Evolutionary conservation across 2,329 filamentous ascomycete species (phyloP), one percentile per base, ranked within the genome.

Genomic region (Trichoderma sp.): DNA sequence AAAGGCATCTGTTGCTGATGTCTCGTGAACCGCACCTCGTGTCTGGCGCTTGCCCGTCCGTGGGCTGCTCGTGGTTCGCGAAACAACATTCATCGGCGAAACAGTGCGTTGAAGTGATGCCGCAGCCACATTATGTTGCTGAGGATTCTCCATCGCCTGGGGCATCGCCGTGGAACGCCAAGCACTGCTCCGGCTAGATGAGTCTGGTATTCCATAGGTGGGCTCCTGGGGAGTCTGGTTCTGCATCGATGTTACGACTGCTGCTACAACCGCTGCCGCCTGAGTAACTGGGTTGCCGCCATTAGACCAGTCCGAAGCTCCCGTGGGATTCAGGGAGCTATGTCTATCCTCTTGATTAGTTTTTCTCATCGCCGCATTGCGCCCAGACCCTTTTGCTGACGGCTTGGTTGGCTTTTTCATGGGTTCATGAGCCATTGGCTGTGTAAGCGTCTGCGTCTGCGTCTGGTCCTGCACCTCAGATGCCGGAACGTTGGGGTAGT

Each of bases 11-110:
- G 61, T 23, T 6, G 28, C 34, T 12, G 76, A 66, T 32, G 76
- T 72, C 6, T 78, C 74, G n/a, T 71, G 71, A 20, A 76, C 73
- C 4, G 80, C 78, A 26, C 80, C 79, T 17, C 74, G 77, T 6
- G 73, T 78, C 68, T 81, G 79, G 1, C 77, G 72, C 55, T 79
- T 78, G n/a, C 78, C 76, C 58, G 81, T 80, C 66, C 79, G 76
- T 13, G 82, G 82, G 71, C 77, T 77, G 12, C 47, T 53, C 11
- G 47, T 12, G 47, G 78, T 74, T 28, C 77, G 76, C 66, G 79
- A 72, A 72, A 43, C 74, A 58, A 69, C 74, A 68, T 39, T 76
- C 73, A 71, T 80, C 78, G 34, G 79, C 78, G 81, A 82, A 34
- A 75, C 75, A 2, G 77, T 76, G 0, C 79, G 72, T 55, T 78